These are phyloP conservation scores for Backusella parvicylindrica DNA, from an alignment of 192 early-diverging fungal genomes.

Conservation along the genomic window DNA sequence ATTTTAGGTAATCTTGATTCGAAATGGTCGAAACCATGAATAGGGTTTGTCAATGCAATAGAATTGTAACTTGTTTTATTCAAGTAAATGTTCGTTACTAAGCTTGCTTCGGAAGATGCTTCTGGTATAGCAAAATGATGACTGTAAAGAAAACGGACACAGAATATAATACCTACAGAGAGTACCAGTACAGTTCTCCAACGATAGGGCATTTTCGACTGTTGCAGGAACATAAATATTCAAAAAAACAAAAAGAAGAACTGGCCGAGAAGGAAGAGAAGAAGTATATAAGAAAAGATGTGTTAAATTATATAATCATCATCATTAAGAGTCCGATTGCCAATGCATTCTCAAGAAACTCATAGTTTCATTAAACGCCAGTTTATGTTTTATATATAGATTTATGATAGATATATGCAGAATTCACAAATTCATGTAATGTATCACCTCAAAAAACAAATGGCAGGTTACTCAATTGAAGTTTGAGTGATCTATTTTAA, in stretches of 20 bases:
- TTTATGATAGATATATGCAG: not conserved
- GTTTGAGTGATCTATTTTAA: not conserved
- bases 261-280: not conserved
- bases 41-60: not conserved
- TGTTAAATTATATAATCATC: not conserved
- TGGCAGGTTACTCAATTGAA: not conserved
- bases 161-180: not conserved
- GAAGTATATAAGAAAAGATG: not conserved
- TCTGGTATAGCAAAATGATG: not conserved
- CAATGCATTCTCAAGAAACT: not conserved
- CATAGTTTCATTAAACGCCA: not conserved
- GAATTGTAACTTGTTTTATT: not conserved
- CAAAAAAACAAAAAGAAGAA: no score
- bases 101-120: not conserved
- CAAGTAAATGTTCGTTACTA: not conserved
- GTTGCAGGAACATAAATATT: not conserved
- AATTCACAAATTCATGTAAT: not conserved
- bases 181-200: not conserved
- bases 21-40: conserved; percentile 4
- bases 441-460: not conserved
- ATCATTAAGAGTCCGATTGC: not conserved
- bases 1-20: conserved; percentile 9
- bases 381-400: not conserved
- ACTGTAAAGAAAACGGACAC: not conserved
- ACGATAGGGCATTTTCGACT: not conserved